These are phyloP conservation scores for Tolypocladium sp. DNA, from an alignment of 2,329 filamentous ascomycete genomes.

Conservation along the genomic window DNA sequence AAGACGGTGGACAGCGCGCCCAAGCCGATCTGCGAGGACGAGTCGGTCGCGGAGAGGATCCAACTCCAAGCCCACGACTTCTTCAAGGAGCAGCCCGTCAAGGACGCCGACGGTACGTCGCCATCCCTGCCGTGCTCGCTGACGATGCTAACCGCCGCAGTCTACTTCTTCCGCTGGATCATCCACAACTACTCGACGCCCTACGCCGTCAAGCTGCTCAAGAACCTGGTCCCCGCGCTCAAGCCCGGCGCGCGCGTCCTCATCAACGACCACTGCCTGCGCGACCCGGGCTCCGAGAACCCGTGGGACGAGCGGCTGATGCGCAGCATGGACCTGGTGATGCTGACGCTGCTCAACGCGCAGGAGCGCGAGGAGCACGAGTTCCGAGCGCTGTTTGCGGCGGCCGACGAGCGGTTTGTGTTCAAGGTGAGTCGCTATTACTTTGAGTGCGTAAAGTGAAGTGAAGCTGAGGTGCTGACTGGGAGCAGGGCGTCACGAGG, in stretches of 20 bases:
- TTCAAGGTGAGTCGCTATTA: conserved; percentile 33
- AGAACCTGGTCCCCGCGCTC: conserved; percentile 42
- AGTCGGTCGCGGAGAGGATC: conserved; percentile 28
- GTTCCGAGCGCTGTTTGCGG: conserved; percentile 33
- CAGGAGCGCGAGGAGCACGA: conserved; percentile 39
- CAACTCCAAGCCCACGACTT: conserved; percentile 44
- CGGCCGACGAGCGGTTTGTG: conserved; percentile 30
- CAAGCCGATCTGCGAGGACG: conserved; percentile 28
- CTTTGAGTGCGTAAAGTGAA: too few relatives aligned
- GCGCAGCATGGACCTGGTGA: conserved; percentile 40
- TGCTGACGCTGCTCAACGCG: conserved; percentile 42
- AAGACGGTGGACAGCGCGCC: conserved; percentile 39
- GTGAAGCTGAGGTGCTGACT: too few relatives aligned
- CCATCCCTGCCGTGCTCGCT: too few relatives aligned
- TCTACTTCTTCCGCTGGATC: conserved; percentile 52
- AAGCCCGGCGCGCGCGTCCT: conserved; percentile 42
- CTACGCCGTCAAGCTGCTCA: conserved; percentile 38
- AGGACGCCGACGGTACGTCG: conserved; percentile 38
- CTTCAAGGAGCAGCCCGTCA: conserved; percentile 44
- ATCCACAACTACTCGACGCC: conserved; percentile 53
- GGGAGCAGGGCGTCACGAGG: conserved; percentile 31
- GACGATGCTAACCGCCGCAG: conserved; percentile 14
- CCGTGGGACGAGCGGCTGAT: conserved; percentile 38
- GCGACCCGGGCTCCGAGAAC: conserved; percentile 26
- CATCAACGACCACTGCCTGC: conserved; percentile 36